Percentiles rank a stretch among this genome's conserved stretches.
Conservation (phyloP, 1,284 basidiomycete species). For the Apiotrichum montevideense region DNA sequence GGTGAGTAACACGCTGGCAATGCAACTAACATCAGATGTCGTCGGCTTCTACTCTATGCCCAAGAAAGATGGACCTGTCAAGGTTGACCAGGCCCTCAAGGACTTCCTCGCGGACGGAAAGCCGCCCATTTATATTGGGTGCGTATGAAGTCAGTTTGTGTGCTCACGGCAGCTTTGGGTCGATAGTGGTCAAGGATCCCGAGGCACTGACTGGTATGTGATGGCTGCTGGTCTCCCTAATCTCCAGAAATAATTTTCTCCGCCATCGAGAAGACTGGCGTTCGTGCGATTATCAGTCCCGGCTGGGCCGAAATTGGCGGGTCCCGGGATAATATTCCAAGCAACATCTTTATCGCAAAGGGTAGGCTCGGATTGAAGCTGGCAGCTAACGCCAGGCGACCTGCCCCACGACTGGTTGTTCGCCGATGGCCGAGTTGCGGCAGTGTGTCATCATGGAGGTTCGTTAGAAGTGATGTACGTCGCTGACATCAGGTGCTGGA, state of each 20-base stretch:
- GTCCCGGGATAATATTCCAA: conserved; percentile 43
- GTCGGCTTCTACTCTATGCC: conserved; percentile 60
- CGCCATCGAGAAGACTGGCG: conserved; percentile 54
- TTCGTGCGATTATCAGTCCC: conserved; percentile 58
- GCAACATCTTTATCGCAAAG: conserved; percentile 56
- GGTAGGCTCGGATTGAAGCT: conserved; percentile 10
- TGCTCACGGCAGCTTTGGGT: conserved; percentile 53
- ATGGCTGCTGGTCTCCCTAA: neutral
- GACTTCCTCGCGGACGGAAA: conserved; percentile 54
- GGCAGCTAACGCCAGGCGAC: conserved; percentile 45
- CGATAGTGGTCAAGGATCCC: conserved; percentile 59
- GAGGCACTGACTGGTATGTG: conserved; percentile 43
- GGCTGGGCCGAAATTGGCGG: conserved; percentile 60
- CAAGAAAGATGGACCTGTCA: conserved; percentile 30
- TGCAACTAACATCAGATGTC: conserved; percentile 49
- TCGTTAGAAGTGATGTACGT: too few species aligned
- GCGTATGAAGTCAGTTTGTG: conserved; percentile 2
- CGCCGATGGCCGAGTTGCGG: conserved; percentile 52
- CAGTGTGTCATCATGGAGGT: conserved; percentile 65
- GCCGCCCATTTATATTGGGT: conserved; percentile 60
- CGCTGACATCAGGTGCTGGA: conserved; percentile 51
- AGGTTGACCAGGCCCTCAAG: conserved; percentile 51
- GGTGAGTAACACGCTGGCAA: conserved; percentile 45
- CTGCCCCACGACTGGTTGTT: conserved; percentile 70
- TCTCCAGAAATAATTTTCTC: conserved; percentile 54